Evolutionary conservation across 2,329 filamentous ascomycete species (phyloP).

Genomic region (Paramyrothecium sp.): DNA sequence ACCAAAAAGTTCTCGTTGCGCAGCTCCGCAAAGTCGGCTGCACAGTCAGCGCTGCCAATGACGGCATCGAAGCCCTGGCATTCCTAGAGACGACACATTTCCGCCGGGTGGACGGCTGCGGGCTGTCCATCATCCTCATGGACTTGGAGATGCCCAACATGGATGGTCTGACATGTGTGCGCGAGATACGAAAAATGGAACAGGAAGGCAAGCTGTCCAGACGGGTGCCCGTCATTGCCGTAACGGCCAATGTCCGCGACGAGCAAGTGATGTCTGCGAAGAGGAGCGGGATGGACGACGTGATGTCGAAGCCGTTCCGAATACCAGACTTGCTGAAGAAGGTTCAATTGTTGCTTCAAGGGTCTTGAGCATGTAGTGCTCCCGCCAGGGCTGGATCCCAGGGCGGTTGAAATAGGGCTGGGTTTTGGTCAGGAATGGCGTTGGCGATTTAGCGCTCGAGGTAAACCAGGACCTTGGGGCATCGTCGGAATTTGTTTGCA

Average conservation of each 20-base stretch:
- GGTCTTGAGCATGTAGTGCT: neutral
- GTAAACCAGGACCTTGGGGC: no score
- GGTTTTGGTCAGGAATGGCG: neutral
- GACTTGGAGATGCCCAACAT: conserved; percentile 50
- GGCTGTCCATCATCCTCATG: conserved; percentile 41
- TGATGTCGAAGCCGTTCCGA: conserved; percentile 58
- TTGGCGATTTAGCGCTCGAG: no score
- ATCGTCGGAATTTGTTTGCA: no score
- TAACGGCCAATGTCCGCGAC: conserved; percentile 45
- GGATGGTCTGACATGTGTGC: conserved; percentile 42
- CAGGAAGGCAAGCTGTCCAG: conserved; percentile 22
- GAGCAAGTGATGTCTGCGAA: conserved; percentile 42
- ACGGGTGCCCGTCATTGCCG: conserved; percentile 43
- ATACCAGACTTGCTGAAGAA: conserved; percentile 52
- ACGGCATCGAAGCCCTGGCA: conserved; percentile 57
- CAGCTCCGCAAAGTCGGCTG: conserved; percentile 60
- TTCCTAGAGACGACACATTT: conserved; percentile 32
- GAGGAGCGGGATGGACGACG: conserved; percentile 43
- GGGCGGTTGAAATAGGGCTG: neutral
- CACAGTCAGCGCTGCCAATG: conserved; percentile 57
- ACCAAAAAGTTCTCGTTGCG: conserved; percentile 66
- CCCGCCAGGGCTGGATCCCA: neutral
- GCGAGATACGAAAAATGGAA: conserved; percentile 37
- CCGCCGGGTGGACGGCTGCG: conserved; percentile 12
- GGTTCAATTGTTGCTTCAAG: conserved; percentile 33